Base-by-base conservation (phyloP, 495 filamentous ascomycete genomes). In the Staphylotrichum longicolle region DNA sequence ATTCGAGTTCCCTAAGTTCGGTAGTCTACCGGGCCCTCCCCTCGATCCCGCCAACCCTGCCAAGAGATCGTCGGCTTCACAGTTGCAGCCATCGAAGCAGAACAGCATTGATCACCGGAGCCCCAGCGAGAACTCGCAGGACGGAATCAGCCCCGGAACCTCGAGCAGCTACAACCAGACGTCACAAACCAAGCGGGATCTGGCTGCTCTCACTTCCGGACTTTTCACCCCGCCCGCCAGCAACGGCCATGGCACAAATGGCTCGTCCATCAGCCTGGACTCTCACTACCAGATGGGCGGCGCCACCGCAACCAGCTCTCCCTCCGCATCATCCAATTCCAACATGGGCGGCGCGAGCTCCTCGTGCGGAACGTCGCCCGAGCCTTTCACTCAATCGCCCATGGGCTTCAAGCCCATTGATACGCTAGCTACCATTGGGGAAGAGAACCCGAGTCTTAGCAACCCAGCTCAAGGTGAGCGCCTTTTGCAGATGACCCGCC, bases 1-100 rank as follows among this genome's bases (percentile, higher is more conserved):
- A 66, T 98, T 75, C 65, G 92, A 96, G 63, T 98, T 98, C 68
- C 94, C 94, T 58, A 90, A 88, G 72, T 96, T 97, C 71, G 94
- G 94, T 44, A 65, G 72, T 61, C 78, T 92, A 30, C 89, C 90
- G 1, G 87, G 84, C 11, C 78, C 84, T n/a, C 80, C 84, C 40
- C 74, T 85, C 64, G 1, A 27, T 27, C 20, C 20, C 20, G 85
- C 76, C 58, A 56, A 27, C 20, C 20, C 44, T 3, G 50, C 62
- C 40, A 70, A 71, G 49, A 71, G 70, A 47, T 60, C 74, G 11
- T 37, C 64, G 11, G 3, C 56, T 3, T 63, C 67, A 2, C 60
- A 63, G 8, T 58, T 75, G 37, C 55, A 33, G 14, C 37, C 66
- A 30, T 63, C 69, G 10, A 57, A 66, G 55, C 62, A 46, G 27